Evolutionary conservation across 305 asterid species (phyloP).

Genomic region (Fraxinus dipetala): DNA sequence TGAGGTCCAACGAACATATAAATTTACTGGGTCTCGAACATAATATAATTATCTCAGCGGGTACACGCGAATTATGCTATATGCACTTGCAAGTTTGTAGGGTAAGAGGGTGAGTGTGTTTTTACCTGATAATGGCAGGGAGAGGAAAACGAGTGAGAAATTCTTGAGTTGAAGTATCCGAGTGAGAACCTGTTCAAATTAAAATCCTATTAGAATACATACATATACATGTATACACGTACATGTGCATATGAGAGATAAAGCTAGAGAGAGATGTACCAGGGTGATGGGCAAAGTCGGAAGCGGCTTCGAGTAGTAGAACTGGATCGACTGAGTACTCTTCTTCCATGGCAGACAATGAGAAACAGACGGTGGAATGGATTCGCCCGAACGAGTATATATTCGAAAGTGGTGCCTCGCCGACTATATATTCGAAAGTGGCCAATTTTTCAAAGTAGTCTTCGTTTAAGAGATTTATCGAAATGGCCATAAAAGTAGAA

Average conservation of each 20-base stretch:
- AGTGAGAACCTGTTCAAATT: constrained; percentile 46
- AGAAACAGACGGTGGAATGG: neutral
- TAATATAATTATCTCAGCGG: neutral
- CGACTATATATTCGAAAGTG: neutral
- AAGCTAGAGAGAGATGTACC: constrained; percentile 31
- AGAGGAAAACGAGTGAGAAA: constrained; percentile 80
- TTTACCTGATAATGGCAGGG: constrained; percentile 70
- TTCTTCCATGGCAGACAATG: constrained; percentile 47
- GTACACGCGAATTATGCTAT: neutral
- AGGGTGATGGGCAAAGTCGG: constrained; percentile 53
- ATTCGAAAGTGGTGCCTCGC: neutral
- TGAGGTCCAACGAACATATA: constrained; percentile 9
- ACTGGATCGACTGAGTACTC: constrained; percentile 69
- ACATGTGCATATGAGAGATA: neutral
- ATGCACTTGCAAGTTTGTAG: neutral
- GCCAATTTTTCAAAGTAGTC: neutral
- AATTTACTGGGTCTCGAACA: neutral
- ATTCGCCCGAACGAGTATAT: neutral
- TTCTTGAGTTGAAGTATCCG: constrained; percentile 67
- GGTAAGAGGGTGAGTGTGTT: neutral
- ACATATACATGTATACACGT: neutral
- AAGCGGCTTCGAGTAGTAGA: constrained; percentile 65
- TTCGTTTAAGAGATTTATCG: neutral
- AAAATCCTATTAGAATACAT: neutral
- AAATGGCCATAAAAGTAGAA: neutral